Evolutionary conservation across 164 flowering plant species (phyloP).

Genomic region (Vitis cinerea): DNA sequence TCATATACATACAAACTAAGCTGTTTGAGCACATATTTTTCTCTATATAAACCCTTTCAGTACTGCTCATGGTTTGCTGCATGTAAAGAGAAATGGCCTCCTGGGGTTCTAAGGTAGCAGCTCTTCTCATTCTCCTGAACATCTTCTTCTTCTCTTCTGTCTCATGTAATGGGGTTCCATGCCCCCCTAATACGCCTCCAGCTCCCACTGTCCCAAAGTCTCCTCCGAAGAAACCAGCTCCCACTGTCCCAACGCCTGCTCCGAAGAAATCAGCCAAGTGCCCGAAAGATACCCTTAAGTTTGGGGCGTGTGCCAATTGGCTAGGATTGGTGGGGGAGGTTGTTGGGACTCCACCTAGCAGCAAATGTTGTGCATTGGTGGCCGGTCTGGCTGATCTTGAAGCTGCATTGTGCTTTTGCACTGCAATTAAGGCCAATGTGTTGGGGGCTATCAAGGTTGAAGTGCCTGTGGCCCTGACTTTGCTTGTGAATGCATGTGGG

Average conservation of each 20-base stretch:
- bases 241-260: neutral
- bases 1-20: too few relatives aligned
- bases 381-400: slow-evolving; percentile 70
- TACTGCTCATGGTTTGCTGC: neutral
- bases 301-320: slow-evolving; percentile 75
- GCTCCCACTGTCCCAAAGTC: neutral
- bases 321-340: slow-evolving; percentile 53
- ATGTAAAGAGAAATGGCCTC: slow-evolving; percentile 16
- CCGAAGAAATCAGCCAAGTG: slow-evolving; percentile 38
- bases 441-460: slow-evolving; percentile 48
- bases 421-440: slow-evolving; percentile 69
- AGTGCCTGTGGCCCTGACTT: slow-evolving; percentile 55
- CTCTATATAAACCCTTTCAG: too few relatives aligned
- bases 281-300: slow-evolving; percentile 69
- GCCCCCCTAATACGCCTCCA: slow-evolving; percentile 10
- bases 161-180: slow-evolving; percentile 25
- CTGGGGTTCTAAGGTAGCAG: slow-evolving; percentile 22
- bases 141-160: slow-evolving; percentile 33
- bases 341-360: slow-evolving; percentile 57
- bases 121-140: slow-evolving; percentile 34
- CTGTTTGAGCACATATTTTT: too few relatives aligned
- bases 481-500: slow-evolving; percentile 63
- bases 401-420: slow-evolving; percentile 78
- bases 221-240: slow-evolving; percentile 19
- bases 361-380: slow-evolving; percentile 53